Conservation (phyloP, 2,329 filamentous ascomycete species). For the Cordyceps militaris region DNA sequence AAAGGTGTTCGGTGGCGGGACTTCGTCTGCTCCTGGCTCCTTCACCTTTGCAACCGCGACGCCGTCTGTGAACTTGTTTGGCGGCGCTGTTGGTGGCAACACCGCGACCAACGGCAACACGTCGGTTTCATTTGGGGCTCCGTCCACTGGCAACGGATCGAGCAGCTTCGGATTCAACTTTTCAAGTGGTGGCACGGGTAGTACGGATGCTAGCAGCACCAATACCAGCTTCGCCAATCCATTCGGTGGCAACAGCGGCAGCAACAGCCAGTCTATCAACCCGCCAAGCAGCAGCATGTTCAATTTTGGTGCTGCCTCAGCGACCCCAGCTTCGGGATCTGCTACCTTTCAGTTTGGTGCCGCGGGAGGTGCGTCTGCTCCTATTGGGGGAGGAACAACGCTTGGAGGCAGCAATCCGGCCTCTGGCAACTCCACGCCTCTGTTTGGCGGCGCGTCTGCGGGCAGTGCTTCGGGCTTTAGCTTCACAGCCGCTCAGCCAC, state of each 20-base stretch:
- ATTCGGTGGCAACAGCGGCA: constrained; percentile 25
- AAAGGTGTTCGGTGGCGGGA: constrained; percentile 23
- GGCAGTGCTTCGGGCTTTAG: constrained; percentile 30
- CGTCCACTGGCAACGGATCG: constrained; percentile 17
- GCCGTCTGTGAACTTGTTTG: constrained; percentile 35
- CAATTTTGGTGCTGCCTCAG: constrained; percentile 30
- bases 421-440: constrained; percentile 19
- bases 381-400: constrained; percentile 16
- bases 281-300: constrained; percentile 28
- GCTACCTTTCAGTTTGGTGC: constrained; percentile 34
- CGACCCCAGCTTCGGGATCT: constrained; percentile 22
- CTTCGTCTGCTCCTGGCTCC: constrained; percentile 21
- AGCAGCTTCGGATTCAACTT: constrained; percentile 28
- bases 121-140: constrained; percentile 31
- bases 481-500: constrained; percentile 30
- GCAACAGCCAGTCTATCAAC: constrained; percentile 19
- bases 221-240: constrained; percentile 33
- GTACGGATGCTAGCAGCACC: constrained; percentile 18
- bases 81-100: constrained; percentile 21
- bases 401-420: constrained; percentile 24
- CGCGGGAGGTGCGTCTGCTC: constrained; percentile 18
- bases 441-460: constrained; percentile 27
- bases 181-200: constrained; percentile 15
- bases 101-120: constrained; percentile 19
- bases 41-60: constrained; percentile 29